Conservation (phyloP, 2,329 filamentous ascomycete species). For the Penicillium sp. region DNA sequence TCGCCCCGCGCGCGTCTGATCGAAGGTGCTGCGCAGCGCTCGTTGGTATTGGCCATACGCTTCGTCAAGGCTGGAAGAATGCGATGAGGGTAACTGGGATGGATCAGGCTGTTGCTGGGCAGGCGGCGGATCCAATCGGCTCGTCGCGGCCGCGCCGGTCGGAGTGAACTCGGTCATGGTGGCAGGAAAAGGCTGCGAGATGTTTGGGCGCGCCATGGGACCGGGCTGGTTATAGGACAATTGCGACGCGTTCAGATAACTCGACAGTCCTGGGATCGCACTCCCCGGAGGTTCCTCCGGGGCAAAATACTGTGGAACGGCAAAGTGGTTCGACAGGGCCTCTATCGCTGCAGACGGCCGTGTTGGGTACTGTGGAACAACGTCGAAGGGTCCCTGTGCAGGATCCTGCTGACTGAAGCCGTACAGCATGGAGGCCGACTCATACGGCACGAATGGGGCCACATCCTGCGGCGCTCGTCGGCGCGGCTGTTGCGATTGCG, state of each 20-base stretch:
- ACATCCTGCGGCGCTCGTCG: constrained; percentile 52
- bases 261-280: constrained; percentile 55
- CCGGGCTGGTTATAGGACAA: constrained; percentile 60
- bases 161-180: constrained; percentile 51
- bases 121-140: constrained; percentile 34
- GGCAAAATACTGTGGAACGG: constrained; percentile 71
- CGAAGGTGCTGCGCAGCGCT: constrained; percentile 63
- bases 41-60: constrained; percentile 63
- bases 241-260: constrained; percentile 66
- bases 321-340: constrained; percentile 67
- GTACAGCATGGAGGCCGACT: constrained; percentile 74
- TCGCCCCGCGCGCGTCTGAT: constrained; percentile 63
- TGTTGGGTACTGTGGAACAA: constrained; percentile 69
- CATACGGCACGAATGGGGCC: constrained; percentile 53
- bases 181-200: constrained; percentile 52
- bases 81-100: constrained; percentile 34
- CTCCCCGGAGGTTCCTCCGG: constrained; percentile 63
- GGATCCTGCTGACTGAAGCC: constrained; percentile 64
- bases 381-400: constrained; percentile 67
- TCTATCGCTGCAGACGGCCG: constrained; percentile 75
- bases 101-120: constrained; percentile 24
- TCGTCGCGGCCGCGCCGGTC: constrained; percentile 33
- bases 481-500: constrained; percentile 41
- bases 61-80: constrained; percentile 58
- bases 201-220: constrained; percentile 52